Evolutionary conservation across 2,329 filamentous ascomycete genomes (phyloP).

Genomic region (Venturia pyrina): DNA sequence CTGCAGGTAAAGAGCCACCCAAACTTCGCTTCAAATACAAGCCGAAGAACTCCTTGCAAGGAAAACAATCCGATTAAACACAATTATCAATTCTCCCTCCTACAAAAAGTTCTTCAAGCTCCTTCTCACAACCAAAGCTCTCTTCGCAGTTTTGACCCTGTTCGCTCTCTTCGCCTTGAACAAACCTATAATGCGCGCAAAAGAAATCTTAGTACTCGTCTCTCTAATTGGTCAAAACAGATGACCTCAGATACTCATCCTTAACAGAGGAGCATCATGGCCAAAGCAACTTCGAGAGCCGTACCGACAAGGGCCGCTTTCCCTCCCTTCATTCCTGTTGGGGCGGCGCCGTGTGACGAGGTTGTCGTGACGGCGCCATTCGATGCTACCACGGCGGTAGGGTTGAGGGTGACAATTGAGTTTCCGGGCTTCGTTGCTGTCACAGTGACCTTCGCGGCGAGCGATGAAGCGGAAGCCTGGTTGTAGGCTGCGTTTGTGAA

Average conservation of each 20-base stretch:
- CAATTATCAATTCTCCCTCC: not conserved
- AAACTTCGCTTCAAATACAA: not conserved
- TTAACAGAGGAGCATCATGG: conserved; percentile 2
- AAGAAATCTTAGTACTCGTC: not conserved
- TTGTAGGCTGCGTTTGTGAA: conserved; percentile 8
- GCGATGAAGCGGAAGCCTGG: conserved; percentile 2
- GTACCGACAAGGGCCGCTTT: not conserved
- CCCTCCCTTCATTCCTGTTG: not conserved
- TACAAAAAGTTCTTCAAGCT: not conserved
- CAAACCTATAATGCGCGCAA: not conserved
- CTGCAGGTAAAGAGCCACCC: not conserved
- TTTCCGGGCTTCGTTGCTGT: conserved; percentile 8
- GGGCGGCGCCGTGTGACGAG: not conserved
- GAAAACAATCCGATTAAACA: not conserved
- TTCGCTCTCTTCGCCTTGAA: not conserved
- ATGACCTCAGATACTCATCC: not conserved
- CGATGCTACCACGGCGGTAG: not conserved
- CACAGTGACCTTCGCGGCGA: conserved; percentile 6
- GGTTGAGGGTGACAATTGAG: not conserved
- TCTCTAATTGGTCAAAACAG: not conserved
- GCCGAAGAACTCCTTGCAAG: not conserved
- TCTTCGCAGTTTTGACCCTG: not conserved
- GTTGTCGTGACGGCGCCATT: not conserved
- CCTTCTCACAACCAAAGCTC: not conserved
- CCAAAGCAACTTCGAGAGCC: conserved; percentile 3